Evolutionary conservation across 2,329 filamentous ascomycete genomes (phyloP), one percentile per base, ranked within the genome.

Genomic region (Aureobasidium sp.): DNA sequence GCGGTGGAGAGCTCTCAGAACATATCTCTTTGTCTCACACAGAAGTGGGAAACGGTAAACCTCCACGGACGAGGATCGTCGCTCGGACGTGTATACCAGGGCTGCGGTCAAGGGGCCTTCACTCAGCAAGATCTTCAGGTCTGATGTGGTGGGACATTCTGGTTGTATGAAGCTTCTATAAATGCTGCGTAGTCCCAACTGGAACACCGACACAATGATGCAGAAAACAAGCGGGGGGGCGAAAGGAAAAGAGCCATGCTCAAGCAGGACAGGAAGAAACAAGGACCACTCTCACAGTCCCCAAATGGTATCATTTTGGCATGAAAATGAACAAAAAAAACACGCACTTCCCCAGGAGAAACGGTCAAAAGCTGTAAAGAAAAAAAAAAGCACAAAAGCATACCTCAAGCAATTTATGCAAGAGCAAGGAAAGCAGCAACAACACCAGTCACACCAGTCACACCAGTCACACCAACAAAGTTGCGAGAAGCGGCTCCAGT

Each of bases 401-500:
- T 45, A 29, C 53, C 53, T 45, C 39, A 45, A 6, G 5, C n/a
- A n/a, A 24, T 45, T 17, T 57, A 57, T 11, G 37, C 39, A 29
- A 60, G 35, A 50, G 57, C 45, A 19, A 60, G 11, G 24, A 60
- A 60, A 17, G 57, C 57, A 22, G 27, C 57, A 12, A 33, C 57
- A 17, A 50, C 57, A 19, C 22, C 54, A 31, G n/a, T n/a, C n/a
- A n/a, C n/a, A n/a, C n/a, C n/a, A n/a, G n/a, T n/a, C 2, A 60
- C 1, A n/a, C 44, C 57, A 27, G 57, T 50, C 12, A 22, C 22
- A 24, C 57, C 45, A 17, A 22, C 57, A 14, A 50, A 14, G 57
- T 60, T 60, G 45, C 57, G 57, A 12, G 57, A 60, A 33, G 44
- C 57, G 39, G 57, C 44, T 5, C 57, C 57, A 42, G 57, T 60